Base-by-base conservation (phyloP, 495 filamentous ascomycete species). In the Acidiella bohemica region DNA sequence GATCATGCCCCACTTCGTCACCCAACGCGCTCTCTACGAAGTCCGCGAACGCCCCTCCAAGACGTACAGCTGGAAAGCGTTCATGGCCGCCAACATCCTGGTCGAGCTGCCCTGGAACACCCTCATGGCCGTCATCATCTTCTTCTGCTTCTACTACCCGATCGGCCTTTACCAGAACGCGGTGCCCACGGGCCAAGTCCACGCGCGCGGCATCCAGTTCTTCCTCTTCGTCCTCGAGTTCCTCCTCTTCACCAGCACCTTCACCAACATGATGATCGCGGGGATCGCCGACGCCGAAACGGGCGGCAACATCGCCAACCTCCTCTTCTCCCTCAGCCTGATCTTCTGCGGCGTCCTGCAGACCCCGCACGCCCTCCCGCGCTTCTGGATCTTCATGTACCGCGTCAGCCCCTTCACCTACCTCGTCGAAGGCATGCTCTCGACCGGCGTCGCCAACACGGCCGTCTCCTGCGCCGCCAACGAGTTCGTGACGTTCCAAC, bases 31-130 rank as follows among this genome's bases (percentile, higher is more conserved):
- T 0, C 63, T 93, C 0, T 95, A 87, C 58, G 86, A 93, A 55
- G 78, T 75, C 10, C 81, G 85, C 14, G 86, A 94, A 58, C 75
- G 83, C 3, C 84, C 81, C 0, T 81, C 80, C 34, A 87, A 86
- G 56, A 74, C 78, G 2, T 94, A 92, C 56, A 70, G 73, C 17
- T 92, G 85, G 76, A 67, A 78, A 53, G 76, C 78, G 20, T 90
- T 93, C 36, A 41, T 60, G 26, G 32, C 55, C 24, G 34, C 56
- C 9, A 51, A 59, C 31, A 59, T 62, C 34, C 2, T 49, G 9
- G 54, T 55, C 12, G 59, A 62, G 25, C 38, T 60, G 6, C 45
- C 44, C 9, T 57, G 51, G 49, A 49, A 53, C 27, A 37, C 41
- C n/a, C 19, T 46, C n/a, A 49, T 42, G 42, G 43, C 33, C 10